Conservation (phyloP, 177 flowering plant genomes). For the Telopea speciosissima region DNA sequence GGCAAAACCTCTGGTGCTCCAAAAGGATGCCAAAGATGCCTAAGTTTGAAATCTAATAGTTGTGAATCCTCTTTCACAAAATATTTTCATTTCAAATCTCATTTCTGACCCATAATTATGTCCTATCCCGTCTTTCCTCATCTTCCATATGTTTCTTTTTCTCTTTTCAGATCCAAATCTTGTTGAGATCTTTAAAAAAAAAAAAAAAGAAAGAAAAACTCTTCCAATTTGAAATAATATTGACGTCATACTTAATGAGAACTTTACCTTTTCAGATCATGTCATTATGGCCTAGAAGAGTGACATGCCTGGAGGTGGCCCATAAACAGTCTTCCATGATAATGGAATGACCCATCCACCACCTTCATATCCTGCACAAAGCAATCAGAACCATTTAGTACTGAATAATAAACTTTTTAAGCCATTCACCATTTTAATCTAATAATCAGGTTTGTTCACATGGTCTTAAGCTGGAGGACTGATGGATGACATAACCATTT, state of each 20-base stretch:
- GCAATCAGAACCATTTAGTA: background rate
- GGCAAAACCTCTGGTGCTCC: background rate
- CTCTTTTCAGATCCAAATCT: background rate
- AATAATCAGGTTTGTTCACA: too few species aligned
- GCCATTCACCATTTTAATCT: too few species aligned
- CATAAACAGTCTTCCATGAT: constrained; percentile 88
- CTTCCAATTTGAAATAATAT: too few species aligned
- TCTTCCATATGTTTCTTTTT: background rate
- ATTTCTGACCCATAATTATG: background rate
- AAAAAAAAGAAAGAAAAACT: too few species aligned
- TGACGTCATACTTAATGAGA: background rate
- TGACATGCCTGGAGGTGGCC: constrained; percentile 82
- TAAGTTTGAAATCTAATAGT: background rate
- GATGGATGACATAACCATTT: too few species aligned
- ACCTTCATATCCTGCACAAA: constrained; percentile 39
- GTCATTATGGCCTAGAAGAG: constrained; percentile 42
- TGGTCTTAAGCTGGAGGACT: too few species aligned
- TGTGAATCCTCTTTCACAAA: too few species aligned
- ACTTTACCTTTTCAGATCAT: constrained; percentile 8
- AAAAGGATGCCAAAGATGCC: background rate
- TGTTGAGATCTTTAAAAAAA: background rate
- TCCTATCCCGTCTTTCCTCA: background rate
- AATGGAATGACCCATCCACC: constrained; percentile 66
- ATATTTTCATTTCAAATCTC: too few species aligned
- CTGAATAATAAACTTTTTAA: too few species aligned